Conservation (phyloP, 2,329 filamentous ascomycete genomes). For the Botrytis elliptica region DNA sequence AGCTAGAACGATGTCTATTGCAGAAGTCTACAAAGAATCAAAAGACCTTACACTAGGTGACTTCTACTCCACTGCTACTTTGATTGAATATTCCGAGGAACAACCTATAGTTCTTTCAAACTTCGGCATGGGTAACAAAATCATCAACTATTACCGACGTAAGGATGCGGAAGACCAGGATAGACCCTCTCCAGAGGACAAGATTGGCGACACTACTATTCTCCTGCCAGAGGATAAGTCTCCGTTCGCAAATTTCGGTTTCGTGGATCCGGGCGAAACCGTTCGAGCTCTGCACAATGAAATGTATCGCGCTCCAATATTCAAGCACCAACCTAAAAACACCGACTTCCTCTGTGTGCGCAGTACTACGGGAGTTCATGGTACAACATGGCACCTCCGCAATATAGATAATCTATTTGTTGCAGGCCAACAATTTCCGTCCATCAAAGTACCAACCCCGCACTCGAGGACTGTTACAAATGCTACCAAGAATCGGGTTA, state of each 20-base stretch:
- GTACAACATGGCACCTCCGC: conserved; percentile 77
- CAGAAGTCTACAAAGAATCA: conserved; percentile 75
- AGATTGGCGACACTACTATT: conserved; percentile 85
- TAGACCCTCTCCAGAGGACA: conserved; percentile 49
- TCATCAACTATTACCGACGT: conserved; percentile 95
- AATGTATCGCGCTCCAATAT: conserved; percentile 93
- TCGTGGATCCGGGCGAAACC: conserved; percentile 85
- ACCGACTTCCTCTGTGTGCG: conserved; percentile 87
- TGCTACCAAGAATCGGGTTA: conserved; percentile 93
- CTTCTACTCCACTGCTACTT: conserved; percentile 74
- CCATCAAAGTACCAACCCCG: conserved; percentile 86
- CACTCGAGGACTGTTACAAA: conserved; percentile 95
- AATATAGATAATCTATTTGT: conserved; percentile 89
- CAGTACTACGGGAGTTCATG: conserved; percentile 74
- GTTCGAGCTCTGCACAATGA: conserved; percentile 90
- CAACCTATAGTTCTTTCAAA: conserved; percentile 89
- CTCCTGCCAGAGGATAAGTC: conserved; percentile 92
- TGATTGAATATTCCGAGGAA: conserved; percentile 96
- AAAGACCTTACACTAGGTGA: conserved; percentile 84
- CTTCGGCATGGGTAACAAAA: conserved; percentile 93
- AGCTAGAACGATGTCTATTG: conserved; percentile 74
- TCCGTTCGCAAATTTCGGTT: conserved; percentile 92
- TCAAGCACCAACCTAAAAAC: conserved; percentile 73
- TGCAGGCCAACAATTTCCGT: conserved; percentile 91
- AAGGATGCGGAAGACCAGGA: conserved; percentile 62